Base-by-base conservation (phyloP, 192 early-diverging fungal species). In the Chytriomyces sp. region DNA sequence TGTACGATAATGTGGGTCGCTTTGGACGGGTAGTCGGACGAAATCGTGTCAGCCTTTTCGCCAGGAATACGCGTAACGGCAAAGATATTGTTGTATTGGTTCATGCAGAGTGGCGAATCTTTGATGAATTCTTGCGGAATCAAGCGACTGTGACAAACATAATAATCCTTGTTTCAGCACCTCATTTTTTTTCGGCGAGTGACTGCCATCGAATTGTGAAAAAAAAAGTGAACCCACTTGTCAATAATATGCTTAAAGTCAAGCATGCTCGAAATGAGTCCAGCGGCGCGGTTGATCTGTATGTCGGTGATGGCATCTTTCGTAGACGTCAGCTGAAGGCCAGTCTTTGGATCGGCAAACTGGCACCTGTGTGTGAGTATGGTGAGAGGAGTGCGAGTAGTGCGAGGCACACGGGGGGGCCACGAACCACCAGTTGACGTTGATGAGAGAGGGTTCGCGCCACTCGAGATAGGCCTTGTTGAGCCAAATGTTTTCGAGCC, bases 21-120 rank as follows among this genome's bases (percentile, higher is more conserved):
- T 2, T 81, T 89, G 13, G 92, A 77, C 7, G 96, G 96, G 79
- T 88, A 93, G 61, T 88, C 82, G 26, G 88, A 85, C 7, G 91
- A 84, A 60, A 97, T 84, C 24, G 86, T 85, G 79, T 99, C 97
- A 26, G 87, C 77, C 3, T 82, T 85, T 9, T 81, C 50, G 1
- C 90, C 89, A 10, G 96, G 89, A 46, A 96, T 85, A 18, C 97
- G 87, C 59, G 89, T 87, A 7, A 92, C 90, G 50, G 93, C 93
- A 86, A 96, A 97, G 77, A 93, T 90, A 61, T 90, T 90, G 70
- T 88, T 92, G 85, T 93, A 93, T 87, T 99, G 97, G 84, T 96
- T 91, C 97, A 99, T 99, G 84, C 94, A 96, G 35, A 97, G 82
- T 5, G 95, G 94, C 3, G n/a, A 72, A 45, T 81, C 77, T 65